Conservation (phyloP, 306 rosid species). For the Dryas drummondii region DNA sequence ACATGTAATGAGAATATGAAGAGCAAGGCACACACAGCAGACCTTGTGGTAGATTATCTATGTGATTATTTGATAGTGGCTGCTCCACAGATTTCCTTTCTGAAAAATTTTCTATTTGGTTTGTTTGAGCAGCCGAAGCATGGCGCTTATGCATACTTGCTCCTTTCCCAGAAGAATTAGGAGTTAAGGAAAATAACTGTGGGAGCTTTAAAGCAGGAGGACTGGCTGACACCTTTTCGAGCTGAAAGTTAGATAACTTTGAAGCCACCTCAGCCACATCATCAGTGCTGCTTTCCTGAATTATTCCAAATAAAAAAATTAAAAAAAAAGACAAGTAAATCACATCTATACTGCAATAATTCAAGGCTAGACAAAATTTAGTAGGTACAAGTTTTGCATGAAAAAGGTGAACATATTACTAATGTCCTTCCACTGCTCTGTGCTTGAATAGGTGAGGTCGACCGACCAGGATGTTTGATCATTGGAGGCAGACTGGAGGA, state of each 20-base stretch:
- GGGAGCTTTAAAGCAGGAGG: conserved; percentile 95
- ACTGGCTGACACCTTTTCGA: conserved; percentile 82
- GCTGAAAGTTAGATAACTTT: conserved; percentile 69
- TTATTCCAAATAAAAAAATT: conserved; percentile 10
- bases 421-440: conserved; percentile 70
- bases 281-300: conserved; percentile 68
- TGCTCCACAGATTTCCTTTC: conserved; percentile 63
- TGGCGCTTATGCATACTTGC: conserved; percentile 76
- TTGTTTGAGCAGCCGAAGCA: conserved; percentile 55
- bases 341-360: conserved; percentile 9
- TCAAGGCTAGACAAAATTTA: conserved; percentile 15
- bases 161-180: conserved; percentile 84
- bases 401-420: conserved; percentile 44
- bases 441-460: conserved; percentile 71
- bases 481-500: conserved; percentile 67
- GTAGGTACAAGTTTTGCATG: background rate
- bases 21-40: conserved; percentile 25
- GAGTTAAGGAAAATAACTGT: conserved; percentile 84
- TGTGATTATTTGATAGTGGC: conserved; percentile 56
- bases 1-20: conserved; percentile 19
- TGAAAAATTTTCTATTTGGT: conserved; percentile 58
- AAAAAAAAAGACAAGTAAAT: conserved; percentile 3
- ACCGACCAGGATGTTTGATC: conserved; percentile 58
- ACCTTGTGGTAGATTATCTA: conserved; percentile 71
- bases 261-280: conserved; percentile 75